phyloP scores from a whole-genome alignment of 257 asterid genomes.

The Primulina huaijiensis region DNA sequence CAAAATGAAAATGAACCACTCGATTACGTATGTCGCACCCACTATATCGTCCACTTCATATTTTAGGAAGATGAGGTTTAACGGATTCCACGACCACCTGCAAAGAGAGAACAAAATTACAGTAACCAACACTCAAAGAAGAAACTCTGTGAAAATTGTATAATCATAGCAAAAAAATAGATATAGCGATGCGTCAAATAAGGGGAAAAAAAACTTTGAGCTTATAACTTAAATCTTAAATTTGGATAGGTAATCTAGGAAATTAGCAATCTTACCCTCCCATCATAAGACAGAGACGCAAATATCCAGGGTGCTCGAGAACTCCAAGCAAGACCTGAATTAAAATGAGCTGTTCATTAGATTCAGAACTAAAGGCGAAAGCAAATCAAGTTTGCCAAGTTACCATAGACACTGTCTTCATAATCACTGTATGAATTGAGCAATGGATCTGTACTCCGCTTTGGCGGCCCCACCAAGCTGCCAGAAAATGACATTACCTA shows the following conservation, averaged over 20 bases:
- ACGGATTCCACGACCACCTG: slow-evolving; percentile 98
- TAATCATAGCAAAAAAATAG: neutral
- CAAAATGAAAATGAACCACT: slow-evolving; percentile 2
- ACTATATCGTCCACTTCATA: slow-evolving; percentile 31
- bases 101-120: slow-evolving; percentile 20
- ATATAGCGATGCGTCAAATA: neutral
- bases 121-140: slow-evolving; percentile 12
- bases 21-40: slow-evolving; percentile 27
- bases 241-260: slow-evolving; percentile 4
- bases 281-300: slow-evolving; percentile 96
- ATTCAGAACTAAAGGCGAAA: slow-evolving; percentile 20
- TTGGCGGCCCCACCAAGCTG: slow-evolving; percentile 46
- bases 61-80: slow-evolving; percentile 68
- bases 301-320: slow-evolving; percentile 94
- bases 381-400: slow-evolving; percentile 24
- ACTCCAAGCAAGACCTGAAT: slow-evolving; percentile 91
- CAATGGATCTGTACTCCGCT: slow-evolving; percentile 43
- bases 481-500: slow-evolving; percentile 28
- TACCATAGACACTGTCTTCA: slow-evolving; percentile 96
- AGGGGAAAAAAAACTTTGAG: neutral
- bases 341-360: slow-evolving; percentile 26
- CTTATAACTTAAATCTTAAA: neutral
- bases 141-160: neutral
- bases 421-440: slow-evolving; percentile 78
- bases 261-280: slow-evolving; percentile 66